Evolutionary conservation across 2,329 filamentous ascomycete genomes (phyloP), one percentile per base, ranked within the genome.

Genomic region (Trichoderma citrinoviride): DNA sequence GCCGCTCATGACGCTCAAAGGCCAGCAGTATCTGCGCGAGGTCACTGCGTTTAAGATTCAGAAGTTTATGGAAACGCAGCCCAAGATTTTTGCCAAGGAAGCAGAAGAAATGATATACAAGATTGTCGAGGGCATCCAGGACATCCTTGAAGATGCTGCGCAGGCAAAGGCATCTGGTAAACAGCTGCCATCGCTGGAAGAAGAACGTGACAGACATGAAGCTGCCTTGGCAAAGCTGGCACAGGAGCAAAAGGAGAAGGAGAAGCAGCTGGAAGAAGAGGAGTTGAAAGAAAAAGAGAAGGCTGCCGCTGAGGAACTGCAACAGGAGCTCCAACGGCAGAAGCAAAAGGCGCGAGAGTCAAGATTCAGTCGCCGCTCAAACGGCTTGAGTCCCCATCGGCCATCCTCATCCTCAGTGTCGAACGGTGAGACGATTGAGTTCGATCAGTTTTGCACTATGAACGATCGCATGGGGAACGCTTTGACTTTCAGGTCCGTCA

Each of bases 91-190:
- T 66, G 81, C 80, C 33, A 77, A 77, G 29, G 80, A 82, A 64
- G 82, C 83, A 64, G 80, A 86, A 67, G 82, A 84, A 66, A 88
- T 88, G 82, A 79, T 88, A 44, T 83, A 89, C 72, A 83, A 86
- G 63, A 82, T 96, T 37, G 80, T 93, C 10, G 85, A 86, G 67
- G 86, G 85, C 3, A 86, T 91, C 55, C 88, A 92, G 8, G 87
- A 89, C 53, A 88, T 94, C 10, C 82, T 98, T 4, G 92, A 97
- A 76, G 91, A 96, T 75, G 92, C 92, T n/a, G 91, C 92, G 1
- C 83, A 88, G 69, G 87, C 88, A 29, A 90, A 90, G 70, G 89
- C 90, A 54, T 86, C 89, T 63, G 90, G 92, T 37, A 85, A 88
- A 63, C 85, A 92, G 67, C 80, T 97, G 17, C 93, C 92, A 1